Conservation (phyloP, 2,329 filamentous ascomycete genomes). For the Neobulgaria alba region DNA sequence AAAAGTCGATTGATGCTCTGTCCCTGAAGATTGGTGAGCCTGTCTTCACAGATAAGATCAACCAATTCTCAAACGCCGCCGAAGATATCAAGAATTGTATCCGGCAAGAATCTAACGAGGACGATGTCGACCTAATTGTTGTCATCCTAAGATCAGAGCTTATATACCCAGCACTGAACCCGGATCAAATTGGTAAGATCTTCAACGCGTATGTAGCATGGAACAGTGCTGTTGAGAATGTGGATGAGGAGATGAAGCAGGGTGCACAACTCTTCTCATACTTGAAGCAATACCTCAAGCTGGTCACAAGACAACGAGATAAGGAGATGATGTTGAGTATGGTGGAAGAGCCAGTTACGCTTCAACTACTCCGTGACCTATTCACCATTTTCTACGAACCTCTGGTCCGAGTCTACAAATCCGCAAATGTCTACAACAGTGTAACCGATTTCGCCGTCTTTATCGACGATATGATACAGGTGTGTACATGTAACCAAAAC, state of each 20-base stretch:
- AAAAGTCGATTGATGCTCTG: slow-evolving; percentile 77
- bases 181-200: slow-evolving; percentile 71
- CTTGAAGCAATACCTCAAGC: slow-evolving; percentile 87
- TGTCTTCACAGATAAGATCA: slow-evolving; percentile 71
- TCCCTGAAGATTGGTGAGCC: slow-evolving; percentile 71
- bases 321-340: slow-evolving; percentile 96
- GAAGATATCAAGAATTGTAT: slow-evolving; percentile 69
- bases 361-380: slow-evolving; percentile 90
- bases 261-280: slow-evolving; percentile 90
- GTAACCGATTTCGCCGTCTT: slow-evolving; percentile 95
- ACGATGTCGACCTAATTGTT: slow-evolving; percentile 78
- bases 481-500: slow-evolving; percentile 30
- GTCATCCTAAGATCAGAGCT: slow-evolving; percentile 73
- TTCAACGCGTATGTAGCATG: slow-evolving; percentile 96
- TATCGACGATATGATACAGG: slow-evolving; percentile 83
- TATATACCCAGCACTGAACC: slow-evolving; percentile 60
- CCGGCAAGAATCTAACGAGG: slow-evolving; percentile 60
- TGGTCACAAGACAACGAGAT: slow-evolving; percentile 83
- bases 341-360: slow-evolving; percentile 92
- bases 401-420: slow-evolving; percentile 94
- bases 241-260: slow-evolving; percentile 80
- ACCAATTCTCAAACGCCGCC: slow-evolving; percentile 65
- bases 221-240: slow-evolving; percentile 86
- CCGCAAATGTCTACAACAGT: slow-evolving; percentile 93
- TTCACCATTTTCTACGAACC: slow-evolving; percentile 99